phyloP scores from a whole-genome alignment of 1,284 basidiomycete genomes.

The Naganishia sp. region DNA sequence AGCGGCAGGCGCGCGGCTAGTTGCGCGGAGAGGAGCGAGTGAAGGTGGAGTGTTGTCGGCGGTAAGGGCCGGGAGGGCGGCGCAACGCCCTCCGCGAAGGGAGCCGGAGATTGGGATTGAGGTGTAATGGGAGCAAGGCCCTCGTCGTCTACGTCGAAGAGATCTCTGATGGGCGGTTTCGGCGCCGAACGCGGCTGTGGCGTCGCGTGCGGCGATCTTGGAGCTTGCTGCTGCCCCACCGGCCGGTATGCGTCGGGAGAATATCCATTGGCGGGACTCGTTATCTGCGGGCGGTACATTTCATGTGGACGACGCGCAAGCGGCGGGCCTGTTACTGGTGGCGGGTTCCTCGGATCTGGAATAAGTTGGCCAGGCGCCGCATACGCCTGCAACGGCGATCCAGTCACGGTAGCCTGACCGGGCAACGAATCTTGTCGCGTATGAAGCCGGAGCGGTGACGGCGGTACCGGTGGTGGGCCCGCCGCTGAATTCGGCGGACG shows the following conservation, averaged over 20 bases:
- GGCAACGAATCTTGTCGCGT: constrained; percentile 29
- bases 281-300: not conserved
- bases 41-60: constrained; percentile 77
- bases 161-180: constrained; percentile 35
- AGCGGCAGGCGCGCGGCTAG: constrained; percentile 68
- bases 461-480: constrained; percentile 37
- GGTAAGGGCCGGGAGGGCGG: constrained; percentile 74
- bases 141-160: constrained; percentile 25
- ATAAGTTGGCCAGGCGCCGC: not conserved
- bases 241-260: too few relatives aligned
- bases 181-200: constrained; percentile 35
- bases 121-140: constrained; percentile 16
- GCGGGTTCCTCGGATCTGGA: not conserved
- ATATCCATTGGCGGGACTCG: not conserved
- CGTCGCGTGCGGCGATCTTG: not conserved
- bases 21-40: constrained; percentile 74
- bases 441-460: constrained; percentile 19
- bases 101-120: constrained; percentile 40
- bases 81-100: constrained; percentile 64
- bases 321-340: not conserved
- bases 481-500: constrained; percentile 1
- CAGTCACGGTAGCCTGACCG: not conserved
- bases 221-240: too few relatives aligned
- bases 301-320: not conserved
- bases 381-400: constrained; percentile 8